Evolutionary conservation across 2,329 filamentous ascomycete genomes (phyloP), one percentile per base, ranked within the genome.

Genomic region (Colletotrichum costaricense): DNA sequence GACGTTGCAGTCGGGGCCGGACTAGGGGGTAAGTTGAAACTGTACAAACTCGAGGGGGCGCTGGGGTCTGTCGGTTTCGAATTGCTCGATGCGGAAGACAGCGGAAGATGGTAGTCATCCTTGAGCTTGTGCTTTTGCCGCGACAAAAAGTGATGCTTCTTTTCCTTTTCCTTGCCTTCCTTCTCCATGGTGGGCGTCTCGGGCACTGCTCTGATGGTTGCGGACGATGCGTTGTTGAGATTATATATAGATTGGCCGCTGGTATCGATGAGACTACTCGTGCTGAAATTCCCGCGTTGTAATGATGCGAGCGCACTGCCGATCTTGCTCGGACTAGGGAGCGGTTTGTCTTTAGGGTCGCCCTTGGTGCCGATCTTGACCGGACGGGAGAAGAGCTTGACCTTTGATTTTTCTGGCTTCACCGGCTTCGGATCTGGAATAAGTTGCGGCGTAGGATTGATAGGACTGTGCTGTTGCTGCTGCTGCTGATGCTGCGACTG

Each of bases 71-170:
- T 93, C 1, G 93, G 92, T 76, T 90, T 89, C 1, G 93, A 95
- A 78, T 94, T 95, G 81, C 93, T 95, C 73, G 91, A 90, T 2
- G 93, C 93, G 4, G 93, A 95, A 0, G 93, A 95, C 3, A 95
- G 83, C 2, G 93, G 92, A 3, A 95, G 86, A 77, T 92, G 89
- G 75, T 91, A 91, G 73, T 95, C 93, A 75, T 94, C 92, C 81
- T 93, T 93, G 71, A 94, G 85, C 80, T 95, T 95, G 78, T 95
- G 89, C 79, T 95, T 95, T 79, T 94, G 93, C 52, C 94, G 88
- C 8, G 93, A 94, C 66, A 96, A 80, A 76, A 96, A 95, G 78
- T 95, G 92, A 77, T 95, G 94, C 76, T 93, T 93, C 83, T 93
- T 93, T 78, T 94, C 92, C 82, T 93, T 94, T 72, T 93, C 92